Percentiles rank a stretch among this genome's conserved stretches.
Conservation (phyloP, 306 rosid species). For the Vicia villosa region DNA sequence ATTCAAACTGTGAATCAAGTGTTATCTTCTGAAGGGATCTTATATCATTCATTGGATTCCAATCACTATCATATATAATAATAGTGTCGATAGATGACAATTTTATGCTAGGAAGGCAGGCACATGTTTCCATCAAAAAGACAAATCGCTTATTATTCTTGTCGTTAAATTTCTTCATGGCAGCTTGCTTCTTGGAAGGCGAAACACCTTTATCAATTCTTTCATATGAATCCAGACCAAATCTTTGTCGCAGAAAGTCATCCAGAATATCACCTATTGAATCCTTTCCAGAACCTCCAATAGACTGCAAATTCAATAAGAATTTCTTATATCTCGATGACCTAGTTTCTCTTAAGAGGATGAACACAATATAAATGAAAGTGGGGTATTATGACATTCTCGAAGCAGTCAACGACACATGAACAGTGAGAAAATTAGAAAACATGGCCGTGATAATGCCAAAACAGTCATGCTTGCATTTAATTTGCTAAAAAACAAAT, state of each 20-base stretch:
- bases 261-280: constrained; percentile 81
- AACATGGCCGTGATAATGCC: neutral
- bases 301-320: constrained; percentile 52
- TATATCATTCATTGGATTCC: constrained; percentile 79
- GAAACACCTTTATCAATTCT: constrained; percentile 56
- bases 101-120: constrained; percentile 68
- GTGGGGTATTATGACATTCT: constrained; percentile 15
- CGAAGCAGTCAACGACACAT: neutral
- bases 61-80: constrained; percentile 86
- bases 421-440: constrained; percentile 27
- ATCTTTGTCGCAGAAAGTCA: constrained; percentile 67
- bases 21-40: constrained; percentile 79
- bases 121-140: constrained; percentile 76
- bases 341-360: constrained; percentile 21
- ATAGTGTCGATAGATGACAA: constrained; percentile 69
- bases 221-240: constrained; percentile 76
- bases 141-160: constrained; percentile 70
- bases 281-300: constrained; percentile 61
- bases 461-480: neutral
- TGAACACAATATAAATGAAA: constrained; percentile 5
- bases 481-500: constrained; percentile 5
- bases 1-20: constrained; percentile 64
- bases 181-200: constrained; percentile 56
- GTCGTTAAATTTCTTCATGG: constrained; percentile 67
- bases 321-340: constrained; percentile 26